These are phyloP conservation scores for Misopates orontium DNA, from an alignment of 257 asterid species.

Conservation along the genomic window DNA sequence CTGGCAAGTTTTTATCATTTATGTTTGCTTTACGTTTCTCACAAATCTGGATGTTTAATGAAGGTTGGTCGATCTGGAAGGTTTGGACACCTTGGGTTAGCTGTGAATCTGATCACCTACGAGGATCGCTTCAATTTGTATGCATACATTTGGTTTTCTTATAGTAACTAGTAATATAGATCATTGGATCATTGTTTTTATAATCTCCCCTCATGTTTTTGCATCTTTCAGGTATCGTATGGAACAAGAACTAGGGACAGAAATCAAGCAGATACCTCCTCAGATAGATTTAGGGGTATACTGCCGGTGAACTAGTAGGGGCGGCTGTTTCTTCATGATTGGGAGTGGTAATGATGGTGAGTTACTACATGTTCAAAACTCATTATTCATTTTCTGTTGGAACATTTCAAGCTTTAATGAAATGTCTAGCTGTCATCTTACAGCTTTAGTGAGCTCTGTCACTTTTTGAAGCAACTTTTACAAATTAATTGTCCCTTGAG, in stretches of 20 bases:
- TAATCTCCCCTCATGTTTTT: slow-evolving; percentile 19
- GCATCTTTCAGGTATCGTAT: slow-evolving; percentile 65
- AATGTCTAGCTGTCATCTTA: not conserved
- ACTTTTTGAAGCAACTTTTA: not conserved
- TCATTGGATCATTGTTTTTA: not conserved
- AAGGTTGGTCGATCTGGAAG: slow-evolving; percentile 97
- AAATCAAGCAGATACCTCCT: slow-evolving; percentile 88
- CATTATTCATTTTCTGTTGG: not conserved
- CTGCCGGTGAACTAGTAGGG: slow-evolving; percentile 51
- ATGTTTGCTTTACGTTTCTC: slow-evolving; percentile 5
- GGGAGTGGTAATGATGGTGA: slow-evolving; percentile 36
- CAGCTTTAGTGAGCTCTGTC: not conserved
- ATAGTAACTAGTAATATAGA: not conserved
- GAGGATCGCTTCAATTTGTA: slow-evolving; percentile 91
- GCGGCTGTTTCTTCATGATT: slow-evolving; percentile 21
- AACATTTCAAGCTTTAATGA: not conserved
- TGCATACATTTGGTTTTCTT: slow-evolving; percentile 23
- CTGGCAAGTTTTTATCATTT: slow-evolving; percentile 18
- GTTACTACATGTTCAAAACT: slow-evolving; percentile 20
- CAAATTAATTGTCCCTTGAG: not conserved
- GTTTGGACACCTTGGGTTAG: slow-evolving; percentile 92
- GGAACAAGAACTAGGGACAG: slow-evolving; percentile 92
- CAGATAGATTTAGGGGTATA: slow-evolving; percentile 79
- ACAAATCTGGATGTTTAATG: slow-evolving; percentile 19
- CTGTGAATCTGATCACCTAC: slow-evolving; percentile 82